These are phyloP conservation scores for Bryoglossum gracile DNA, from an alignment of 495 filamentous ascomycete species.

Conservation along the genomic window DNA sequence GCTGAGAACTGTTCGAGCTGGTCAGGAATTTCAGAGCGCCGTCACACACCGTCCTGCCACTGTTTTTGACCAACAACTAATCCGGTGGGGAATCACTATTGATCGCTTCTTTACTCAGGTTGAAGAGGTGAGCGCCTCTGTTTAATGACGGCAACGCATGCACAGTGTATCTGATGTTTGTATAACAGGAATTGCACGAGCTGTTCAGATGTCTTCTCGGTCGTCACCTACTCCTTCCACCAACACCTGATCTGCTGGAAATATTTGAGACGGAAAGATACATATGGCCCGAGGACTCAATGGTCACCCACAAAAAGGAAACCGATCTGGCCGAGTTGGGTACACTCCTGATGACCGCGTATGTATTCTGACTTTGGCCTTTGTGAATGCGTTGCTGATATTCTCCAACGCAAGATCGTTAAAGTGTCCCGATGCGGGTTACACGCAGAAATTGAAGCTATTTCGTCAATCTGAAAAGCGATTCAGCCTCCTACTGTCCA, in stretches of 20 bases:
- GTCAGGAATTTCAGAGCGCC: neutral
- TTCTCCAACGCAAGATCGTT: too few species aligned
- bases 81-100: neutral
- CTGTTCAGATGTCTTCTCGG: neutral
- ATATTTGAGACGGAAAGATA: slow-evolving; percentile 1
- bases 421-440: neutral
- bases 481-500: neutral
- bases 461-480: neutral
- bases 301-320: neutral
- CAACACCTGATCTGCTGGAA: slow-evolving; percentile 4
- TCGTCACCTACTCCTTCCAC: neutral
- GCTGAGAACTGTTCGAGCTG: neutral
- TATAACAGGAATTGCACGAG: neutral
- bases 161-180: too few species aligned
- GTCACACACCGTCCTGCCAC: neutral
- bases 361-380: neutral
- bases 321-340: slow-evolving; percentile 1
- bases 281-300: neutral
- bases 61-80: slow-evolving; percentile 2
- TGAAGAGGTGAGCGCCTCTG: neutral
- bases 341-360: neutral
- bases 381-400: too few species aligned
- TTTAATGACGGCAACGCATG: too few species aligned
- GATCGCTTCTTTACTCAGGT: slow-evolving; percentile 3
- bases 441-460: slow-evolving; percentile 1